Conservation (phyloP, 78 protist species). For the Emiliania huxleyi region DNA sequence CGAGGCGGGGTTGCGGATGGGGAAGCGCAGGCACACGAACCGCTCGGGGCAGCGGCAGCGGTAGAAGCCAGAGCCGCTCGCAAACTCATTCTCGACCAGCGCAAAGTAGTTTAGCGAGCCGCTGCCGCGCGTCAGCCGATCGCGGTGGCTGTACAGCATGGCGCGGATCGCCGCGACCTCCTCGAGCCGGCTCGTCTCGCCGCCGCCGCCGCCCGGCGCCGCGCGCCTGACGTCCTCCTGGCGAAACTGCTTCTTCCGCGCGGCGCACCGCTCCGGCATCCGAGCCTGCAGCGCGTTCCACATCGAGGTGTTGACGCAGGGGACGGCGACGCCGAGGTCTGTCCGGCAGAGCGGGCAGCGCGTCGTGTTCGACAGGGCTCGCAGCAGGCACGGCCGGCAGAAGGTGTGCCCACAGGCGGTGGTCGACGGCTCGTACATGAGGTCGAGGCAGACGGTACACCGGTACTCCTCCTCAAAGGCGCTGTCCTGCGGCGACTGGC, state of each 20-base stretch:
- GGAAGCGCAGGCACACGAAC: neutral
- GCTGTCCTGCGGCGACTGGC: neutral
- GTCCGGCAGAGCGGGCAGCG: neutral
- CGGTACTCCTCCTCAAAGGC: neutral
- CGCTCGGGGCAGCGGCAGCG: neutral
- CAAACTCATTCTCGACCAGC: neutral
- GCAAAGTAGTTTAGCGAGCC: neutral
- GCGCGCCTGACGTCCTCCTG: neutral
- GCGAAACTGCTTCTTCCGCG: neutral
- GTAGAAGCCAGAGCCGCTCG: neutral
- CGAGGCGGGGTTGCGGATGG: neutral
- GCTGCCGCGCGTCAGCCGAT: neutral
- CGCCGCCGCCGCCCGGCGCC: neutral
- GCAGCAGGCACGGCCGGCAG: neutral
- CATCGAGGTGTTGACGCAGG: neutral
- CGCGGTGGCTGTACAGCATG: neutral
- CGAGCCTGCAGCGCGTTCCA: neutral
- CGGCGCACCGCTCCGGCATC: neutral
- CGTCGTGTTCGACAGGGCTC: neutral
- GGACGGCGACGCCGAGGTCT: neutral
- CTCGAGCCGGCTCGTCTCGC: neutral
- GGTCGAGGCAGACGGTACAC: neutral
- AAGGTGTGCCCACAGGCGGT: neutral
- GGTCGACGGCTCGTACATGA: neutral
- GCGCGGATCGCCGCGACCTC: neutral